Evolutionary conservation across 176 grass and related monocot genomes (phyloP).

Genomic region (Typha latifolia): DNA sequence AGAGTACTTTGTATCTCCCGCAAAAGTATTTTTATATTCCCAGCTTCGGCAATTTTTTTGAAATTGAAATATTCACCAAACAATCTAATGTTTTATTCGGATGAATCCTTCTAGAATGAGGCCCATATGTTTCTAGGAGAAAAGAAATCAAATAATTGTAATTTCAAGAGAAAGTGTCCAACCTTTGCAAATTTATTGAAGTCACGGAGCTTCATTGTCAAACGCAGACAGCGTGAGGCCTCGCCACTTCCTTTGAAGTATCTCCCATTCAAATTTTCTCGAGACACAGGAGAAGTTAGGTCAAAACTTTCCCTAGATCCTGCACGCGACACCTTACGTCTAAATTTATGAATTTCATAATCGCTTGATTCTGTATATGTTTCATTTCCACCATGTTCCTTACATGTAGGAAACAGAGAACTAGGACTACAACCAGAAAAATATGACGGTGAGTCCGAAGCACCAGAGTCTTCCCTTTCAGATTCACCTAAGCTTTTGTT

Average conservation of each 20-base stretch:
- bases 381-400: conserved; percentile 19
- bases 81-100: background rate
- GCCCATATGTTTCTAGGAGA: background rate
- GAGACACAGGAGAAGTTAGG: conserved; percentile 38
- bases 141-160: background rate
- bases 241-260: conserved; percentile 57
- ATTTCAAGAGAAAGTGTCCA: conserved; percentile 6
- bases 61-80: background rate
- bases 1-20: no score
- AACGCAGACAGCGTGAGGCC: conserved; percentile 41
- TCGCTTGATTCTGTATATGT: conserved; percentile 35
- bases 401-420: conserved; percentile 13
- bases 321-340: conserved; percentile 28
- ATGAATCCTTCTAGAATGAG: background rate
- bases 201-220: conserved; percentile 83
- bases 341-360: conserved; percentile 37
- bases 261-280: conserved; percentile 52
- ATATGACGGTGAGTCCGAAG: conserved; percentile 33
- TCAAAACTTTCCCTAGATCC: conserved; percentile 59
- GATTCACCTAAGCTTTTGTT: conserved; percentile 48
- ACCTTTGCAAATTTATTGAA: conserved; percentile 96
- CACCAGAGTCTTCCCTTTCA: conserved; percentile 56
- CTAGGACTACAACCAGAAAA: conserved; percentile 5
- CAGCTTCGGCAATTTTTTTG: background rate
- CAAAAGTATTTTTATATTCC: no score